Evolutionary conservation across 2,329 filamentous ascomycete species (phyloP).

Genomic region (Alternaria novae-zelandiae): DNA sequence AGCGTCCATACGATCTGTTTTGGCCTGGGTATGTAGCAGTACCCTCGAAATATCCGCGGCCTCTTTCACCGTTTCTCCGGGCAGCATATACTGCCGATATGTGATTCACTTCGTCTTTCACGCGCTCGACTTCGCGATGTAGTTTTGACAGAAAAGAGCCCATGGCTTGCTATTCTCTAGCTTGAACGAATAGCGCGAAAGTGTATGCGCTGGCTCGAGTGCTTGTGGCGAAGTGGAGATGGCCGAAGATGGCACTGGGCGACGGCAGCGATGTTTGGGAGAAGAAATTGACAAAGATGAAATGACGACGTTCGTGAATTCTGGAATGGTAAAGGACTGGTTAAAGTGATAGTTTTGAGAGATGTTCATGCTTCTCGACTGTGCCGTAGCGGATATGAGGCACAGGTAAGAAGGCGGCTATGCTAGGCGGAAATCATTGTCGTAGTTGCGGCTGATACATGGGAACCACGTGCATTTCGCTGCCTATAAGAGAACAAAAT

Average conservation of each 20-base stretch:
- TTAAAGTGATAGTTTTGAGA: fast-evolving
- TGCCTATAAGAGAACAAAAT: too few relatives aligned
- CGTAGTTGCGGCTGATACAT: too few relatives aligned
- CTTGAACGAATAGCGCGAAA: too few relatives aligned
- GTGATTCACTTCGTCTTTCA: not conserved
- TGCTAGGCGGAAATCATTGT: not conserved
- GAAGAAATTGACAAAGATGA: too few relatives aligned
- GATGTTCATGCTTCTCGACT: not conserved
- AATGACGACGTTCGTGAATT: not conserved
- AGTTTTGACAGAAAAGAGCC: not conserved
- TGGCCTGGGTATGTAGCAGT: not conserved
- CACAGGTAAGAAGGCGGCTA: not conserved
- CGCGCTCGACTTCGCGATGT: not conserved
- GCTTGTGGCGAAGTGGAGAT: not conserved
- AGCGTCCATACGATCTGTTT: not conserved
- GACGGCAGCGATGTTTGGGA: too few relatives aligned
- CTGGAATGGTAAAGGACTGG: fast-evolving
- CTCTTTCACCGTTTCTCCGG: not conserved
- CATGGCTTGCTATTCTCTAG: not conserved
- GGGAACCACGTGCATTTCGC: too few relatives aligned
- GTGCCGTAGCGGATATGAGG: not conserved
- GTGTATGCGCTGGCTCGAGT: not conserved
- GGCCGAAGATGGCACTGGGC: too few relatives aligned
- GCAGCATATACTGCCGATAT: not conserved
- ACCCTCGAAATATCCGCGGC: not conserved